Base-by-base conservation (phyloP, 31 red algal genomes). In the Endocladia muricata region DNA sequence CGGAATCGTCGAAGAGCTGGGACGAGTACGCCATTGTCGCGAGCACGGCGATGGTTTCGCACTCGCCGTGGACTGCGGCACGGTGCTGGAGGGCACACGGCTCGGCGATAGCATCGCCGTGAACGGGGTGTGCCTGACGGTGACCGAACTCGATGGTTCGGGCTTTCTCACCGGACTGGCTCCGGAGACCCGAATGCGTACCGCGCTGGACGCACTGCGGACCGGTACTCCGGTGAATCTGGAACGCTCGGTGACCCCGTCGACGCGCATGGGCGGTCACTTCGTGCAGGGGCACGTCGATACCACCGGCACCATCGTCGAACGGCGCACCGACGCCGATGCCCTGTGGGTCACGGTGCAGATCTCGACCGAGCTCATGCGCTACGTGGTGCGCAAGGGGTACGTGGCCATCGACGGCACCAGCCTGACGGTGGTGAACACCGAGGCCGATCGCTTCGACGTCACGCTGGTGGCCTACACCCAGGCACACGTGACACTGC, bases 201-300 rank as follows among this genome's bases (percentile, higher is more conserved):
- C 59, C 13, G 26, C 59, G 15, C 21, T 31, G 21, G 59, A 11
- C 11, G 13, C 9, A 8, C 28, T 21, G 13, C 13, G 9, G 9
- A 8, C 9, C 13, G 59, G 59, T 11, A 25, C 9, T 23, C 9
- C 21, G 19, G 21, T 63, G 9, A 63, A 63, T 25, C 59, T 63
- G 9, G 59, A 63, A 23, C 59, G 23, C 13, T 21, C 59, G 59
- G 15, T 63, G 59, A 63, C 19, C 19, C 21, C 28, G 21, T 11
- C 21, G 15, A 31, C 19, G 21, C 21, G 28, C 19, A 11, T 63
- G 9, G 59, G 59, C 59, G 59, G 59, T 21, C 59, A 63, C 26
- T 11, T 63, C 59, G 59, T 63, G 9, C n/a, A 63, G 9, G 59
- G 59, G 59, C 59, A 63, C 28, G 59, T 63, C 59, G 59, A 63